These are phyloP conservation scores for Wickerhamiella cacticola DNA, from an alignment of 805 yeast genomes.

Conservation along the genomic window DNA sequence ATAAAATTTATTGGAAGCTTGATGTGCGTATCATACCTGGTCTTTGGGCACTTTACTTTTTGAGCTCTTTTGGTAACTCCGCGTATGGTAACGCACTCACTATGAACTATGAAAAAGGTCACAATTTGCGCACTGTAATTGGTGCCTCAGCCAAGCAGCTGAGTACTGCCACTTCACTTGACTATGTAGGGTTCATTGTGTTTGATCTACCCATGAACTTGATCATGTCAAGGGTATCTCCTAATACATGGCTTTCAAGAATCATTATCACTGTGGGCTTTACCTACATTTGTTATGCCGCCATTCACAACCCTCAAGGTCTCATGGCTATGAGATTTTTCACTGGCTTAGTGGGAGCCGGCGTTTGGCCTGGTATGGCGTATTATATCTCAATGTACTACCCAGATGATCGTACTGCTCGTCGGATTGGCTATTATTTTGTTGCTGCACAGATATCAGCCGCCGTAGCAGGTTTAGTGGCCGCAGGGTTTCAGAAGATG, in stretches of 20 bases:
- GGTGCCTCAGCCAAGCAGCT: conserved; percentile 43
- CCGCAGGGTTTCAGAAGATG: conserved; percentile 80
- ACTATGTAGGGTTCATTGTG: conserved; percentile 70
- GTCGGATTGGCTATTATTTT: conserved; percentile 75
- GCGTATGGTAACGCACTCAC: conserved; percentile 72
- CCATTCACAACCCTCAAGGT: conserved; percentile 45
- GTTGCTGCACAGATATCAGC: conserved; percentile 90
- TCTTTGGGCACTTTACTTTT: conserved; percentile 64
- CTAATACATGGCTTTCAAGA: conserved; percentile 75
- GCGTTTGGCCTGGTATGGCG: conserved; percentile 85
- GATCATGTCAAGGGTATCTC: conserved; percentile 69
- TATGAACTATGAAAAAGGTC: conserved; percentile 53
- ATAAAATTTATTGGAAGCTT: conserved; percentile 39
- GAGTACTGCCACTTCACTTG: conserved; percentile 66
- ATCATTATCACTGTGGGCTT: conserved; percentile 67
- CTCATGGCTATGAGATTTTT: conserved; percentile 60
- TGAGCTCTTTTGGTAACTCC: conserved; percentile 65
- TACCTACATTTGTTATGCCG: conserved; percentile 62
- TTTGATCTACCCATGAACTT: conserved; percentile 85
- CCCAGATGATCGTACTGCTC: conserved; percentile 63
- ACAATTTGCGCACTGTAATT: conserved; percentile 46
- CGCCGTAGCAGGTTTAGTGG: conserved; percentile 75
- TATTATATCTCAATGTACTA: conserved; percentile 78
- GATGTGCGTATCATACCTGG: conserved; percentile 71
- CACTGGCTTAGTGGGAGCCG: conserved; percentile 69